Conservation (phyloP, 495 filamentous ascomycete species). For the Penicillium atrosanguineum region DNA sequence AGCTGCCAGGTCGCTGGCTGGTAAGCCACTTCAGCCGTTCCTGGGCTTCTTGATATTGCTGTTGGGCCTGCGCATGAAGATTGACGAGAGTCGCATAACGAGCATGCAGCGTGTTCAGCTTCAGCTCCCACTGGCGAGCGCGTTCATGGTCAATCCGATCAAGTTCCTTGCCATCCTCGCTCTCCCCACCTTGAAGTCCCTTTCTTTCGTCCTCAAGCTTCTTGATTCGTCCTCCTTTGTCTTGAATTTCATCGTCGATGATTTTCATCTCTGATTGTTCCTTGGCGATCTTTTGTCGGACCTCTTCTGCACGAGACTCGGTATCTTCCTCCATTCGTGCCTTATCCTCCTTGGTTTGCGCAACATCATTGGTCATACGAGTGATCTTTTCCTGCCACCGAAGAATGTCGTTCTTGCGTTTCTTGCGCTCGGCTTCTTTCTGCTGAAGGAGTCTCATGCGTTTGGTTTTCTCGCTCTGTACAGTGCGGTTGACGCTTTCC, state of each 20-base stretch:
- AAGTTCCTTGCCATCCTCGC: slow-evolving; percentile 48
- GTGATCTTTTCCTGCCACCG: slow-evolving; percentile 56
- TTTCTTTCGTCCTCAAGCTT: slow-evolving; percentile 58
- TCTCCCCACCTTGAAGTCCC: slow-evolving; percentile 44
- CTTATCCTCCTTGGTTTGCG: slow-evolving; percentile 48
- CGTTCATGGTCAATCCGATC: slow-evolving; percentile 55
- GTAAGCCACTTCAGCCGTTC: slow-evolving; percentile 51
- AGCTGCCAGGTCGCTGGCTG: slow-evolving; percentile 40
- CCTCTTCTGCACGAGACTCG: slow-evolving; percentile 44
- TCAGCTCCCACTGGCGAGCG: slow-evolving; percentile 55
- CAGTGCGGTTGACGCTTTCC: slow-evolving; percentile 79
- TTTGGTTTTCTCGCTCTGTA: slow-evolving; percentile 73
- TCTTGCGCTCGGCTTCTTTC: slow-evolving; percentile 60
- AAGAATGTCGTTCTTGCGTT: slow-evolving; percentile 57
- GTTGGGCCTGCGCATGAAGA: slow-evolving; percentile 47
- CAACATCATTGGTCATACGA: slow-evolving; percentile 47
- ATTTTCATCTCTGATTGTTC: slow-evolving; percentile 52
- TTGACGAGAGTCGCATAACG: slow-evolving; percentile 51
- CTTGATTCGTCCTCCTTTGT: slow-evolving; percentile 60
- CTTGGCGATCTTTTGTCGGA: slow-evolving; percentile 50
- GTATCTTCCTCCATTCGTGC: slow-evolving; percentile 41
- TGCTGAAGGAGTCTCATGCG: slow-evolving; percentile 67
- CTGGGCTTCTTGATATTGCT: slow-evolving; percentile 53
- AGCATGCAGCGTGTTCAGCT: slow-evolving; percentile 45
- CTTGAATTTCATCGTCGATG: slow-evolving; percentile 62